Evolutionary conservation across 148 eudicot species (phyloP).

Genomic region (Silene conica): DNA sequence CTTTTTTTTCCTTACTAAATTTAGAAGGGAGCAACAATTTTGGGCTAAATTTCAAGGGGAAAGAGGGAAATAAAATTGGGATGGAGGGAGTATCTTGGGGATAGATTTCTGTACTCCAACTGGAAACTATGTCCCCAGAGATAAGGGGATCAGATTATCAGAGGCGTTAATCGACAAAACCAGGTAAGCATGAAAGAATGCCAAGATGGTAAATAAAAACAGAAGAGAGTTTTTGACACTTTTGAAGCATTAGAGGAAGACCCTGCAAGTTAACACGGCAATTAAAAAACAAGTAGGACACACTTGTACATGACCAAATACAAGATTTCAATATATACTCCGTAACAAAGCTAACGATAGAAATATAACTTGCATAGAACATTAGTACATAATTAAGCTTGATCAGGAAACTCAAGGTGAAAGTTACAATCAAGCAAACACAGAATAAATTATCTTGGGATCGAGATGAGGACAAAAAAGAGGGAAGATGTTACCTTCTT

Average conservation of each 20-base stretch:
- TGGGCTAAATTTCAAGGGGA: no score
- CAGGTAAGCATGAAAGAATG: neutral
- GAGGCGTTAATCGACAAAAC: neutral
- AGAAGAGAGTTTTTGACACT: neutral
- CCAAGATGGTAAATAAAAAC: neutral
- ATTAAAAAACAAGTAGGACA: neutral
- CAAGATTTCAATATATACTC: neutral
- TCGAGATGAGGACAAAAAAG: neutral
- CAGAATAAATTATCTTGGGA: neutral
- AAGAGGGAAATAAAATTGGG: no score
- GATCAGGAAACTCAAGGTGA: neutral
- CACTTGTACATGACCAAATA: neutral
- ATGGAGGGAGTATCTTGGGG: neutral
- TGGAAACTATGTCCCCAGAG: neutral
- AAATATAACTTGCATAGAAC: no score
- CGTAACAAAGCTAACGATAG: neutral
- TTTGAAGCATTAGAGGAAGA: neutral
- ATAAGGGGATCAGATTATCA: constrained; percentile 4
- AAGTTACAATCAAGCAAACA: neutral
- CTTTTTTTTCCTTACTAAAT: no score
- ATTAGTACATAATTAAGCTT: no score
- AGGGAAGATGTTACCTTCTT: constrained; percentile 56
- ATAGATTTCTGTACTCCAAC: neutral
- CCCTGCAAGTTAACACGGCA: neutral
- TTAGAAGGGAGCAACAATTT: no score